phyloP scores from a whole-genome alignment of 2,329 filamentous ascomycete genomes.

The Phaeosphaeria sp. region DNA sequence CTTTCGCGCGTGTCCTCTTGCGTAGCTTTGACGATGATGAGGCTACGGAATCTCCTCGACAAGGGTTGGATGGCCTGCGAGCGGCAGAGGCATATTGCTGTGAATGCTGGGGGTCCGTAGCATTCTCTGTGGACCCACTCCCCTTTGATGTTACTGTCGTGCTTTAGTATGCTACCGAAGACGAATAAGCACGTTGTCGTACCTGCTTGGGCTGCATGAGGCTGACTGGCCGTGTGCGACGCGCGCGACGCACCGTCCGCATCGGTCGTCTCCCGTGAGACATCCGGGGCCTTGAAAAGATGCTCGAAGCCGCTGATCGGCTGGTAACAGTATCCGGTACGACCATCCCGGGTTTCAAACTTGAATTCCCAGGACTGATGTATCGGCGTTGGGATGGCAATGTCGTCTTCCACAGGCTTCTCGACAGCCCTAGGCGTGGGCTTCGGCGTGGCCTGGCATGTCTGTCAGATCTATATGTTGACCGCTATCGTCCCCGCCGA shows the following conservation, averaged over 20 bases:
- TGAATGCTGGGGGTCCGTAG: background rate
- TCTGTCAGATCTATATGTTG: constrained; percentile 1
- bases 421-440: background rate
- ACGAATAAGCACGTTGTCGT: constrained; percentile 4
- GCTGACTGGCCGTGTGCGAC: background rate
- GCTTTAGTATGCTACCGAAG: constrained; percentile 12
- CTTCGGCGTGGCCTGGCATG: background rate
- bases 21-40: background rate
- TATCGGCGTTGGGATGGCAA: constrained; percentile 27
- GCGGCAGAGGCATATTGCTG: background rate
- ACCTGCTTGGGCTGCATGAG: constrained; percentile 8
- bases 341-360: constrained; percentile 27
- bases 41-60: background rate
- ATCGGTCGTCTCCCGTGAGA: constrained; percentile 1
- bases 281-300: constrained; percentile 17
- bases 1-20: constrained; percentile 21
- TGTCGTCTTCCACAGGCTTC: constrained; percentile 6
- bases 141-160: constrained; percentile 5
- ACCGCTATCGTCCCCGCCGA: background rate
- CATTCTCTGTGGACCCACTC: background rate
- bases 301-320: constrained; percentile 37
- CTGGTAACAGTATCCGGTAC: constrained; percentile 24
- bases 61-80: background rate
- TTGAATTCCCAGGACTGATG: constrained; percentile 17
- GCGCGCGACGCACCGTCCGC: background rate